Evolutionary conservation across 306 rosid genomes (phyloP).

Genomic region (Trifolium fragiferum): DNA sequence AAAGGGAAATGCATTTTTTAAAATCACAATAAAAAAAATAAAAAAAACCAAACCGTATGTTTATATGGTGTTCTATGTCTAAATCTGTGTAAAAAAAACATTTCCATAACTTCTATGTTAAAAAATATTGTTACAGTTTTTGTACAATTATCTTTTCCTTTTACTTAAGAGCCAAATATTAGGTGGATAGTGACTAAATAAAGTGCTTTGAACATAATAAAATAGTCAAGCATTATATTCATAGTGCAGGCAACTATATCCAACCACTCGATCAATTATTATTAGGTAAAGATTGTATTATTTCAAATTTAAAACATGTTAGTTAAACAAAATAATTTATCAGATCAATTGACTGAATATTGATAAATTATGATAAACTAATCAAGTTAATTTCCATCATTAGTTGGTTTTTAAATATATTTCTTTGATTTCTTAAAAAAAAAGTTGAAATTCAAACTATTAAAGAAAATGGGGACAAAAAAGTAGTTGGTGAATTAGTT

Average conservation of each 20-base stretch:
- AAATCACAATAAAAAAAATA: too few species aligned
- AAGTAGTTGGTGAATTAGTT: not conserved
- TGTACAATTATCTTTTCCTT: not conserved
- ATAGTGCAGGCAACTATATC: slow-evolving; percentile 34
- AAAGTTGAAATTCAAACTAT: not conserved
- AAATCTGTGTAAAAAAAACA: too few species aligned
- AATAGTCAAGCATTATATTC: not conserved
- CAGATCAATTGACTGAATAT: not conserved
- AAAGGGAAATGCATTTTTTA: too few species aligned
- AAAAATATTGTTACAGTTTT: not conserved
- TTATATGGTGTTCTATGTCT: too few species aligned
- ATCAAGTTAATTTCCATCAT: not conserved
- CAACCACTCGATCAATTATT: slow-evolving; percentile 21
- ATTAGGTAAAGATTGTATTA: not conserved
- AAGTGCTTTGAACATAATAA: not conserved
- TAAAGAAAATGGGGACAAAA: not conserved
- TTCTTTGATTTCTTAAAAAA: too few species aligned
- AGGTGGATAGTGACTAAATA: not conserved
- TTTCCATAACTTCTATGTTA: not conserved
- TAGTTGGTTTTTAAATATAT: not conserved
- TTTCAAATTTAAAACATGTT: not conserved
- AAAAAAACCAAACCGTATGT: too few species aligned
- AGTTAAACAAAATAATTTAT: slow-evolving; percentile 2
- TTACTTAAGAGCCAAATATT: not conserved
- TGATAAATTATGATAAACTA: not conserved